phyloP scores from a whole-genome alignment of 106 monocot species.

The Gastrodia elata region DNA sequence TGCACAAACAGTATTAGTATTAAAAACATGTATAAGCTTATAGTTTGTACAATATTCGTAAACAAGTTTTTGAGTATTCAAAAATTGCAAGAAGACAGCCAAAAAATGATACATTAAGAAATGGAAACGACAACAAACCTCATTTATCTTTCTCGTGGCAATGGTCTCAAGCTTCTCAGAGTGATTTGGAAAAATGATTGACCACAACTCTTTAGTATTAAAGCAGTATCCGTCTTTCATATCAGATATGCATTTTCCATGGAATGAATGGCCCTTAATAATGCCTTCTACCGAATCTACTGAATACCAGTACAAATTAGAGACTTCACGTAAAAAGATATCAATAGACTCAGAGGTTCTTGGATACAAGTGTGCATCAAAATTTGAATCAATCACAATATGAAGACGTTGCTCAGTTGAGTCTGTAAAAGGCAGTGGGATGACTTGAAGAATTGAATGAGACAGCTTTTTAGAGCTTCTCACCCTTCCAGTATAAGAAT shows the following conservation, averaged over 20 bases:
- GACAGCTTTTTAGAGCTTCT: conserved; percentile 34
- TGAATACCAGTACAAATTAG: conserved; percentile 65
- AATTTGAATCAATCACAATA: conserved; percentile 71
- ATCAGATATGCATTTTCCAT: conserved; percentile 34
- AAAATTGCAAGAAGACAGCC: not conserved
- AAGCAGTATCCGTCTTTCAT: conserved; percentile 69
- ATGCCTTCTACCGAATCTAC: conserved; percentile 37
- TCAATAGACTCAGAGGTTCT: conserved; percentile 51
- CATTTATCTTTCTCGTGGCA: conserved; percentile 69
- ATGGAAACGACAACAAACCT: conserved; percentile 36
- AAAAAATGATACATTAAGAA: not conserved
- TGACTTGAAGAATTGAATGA: conserved; percentile 65
- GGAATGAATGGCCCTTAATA: conserved; percentile 66
- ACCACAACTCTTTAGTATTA: conserved; percentile 65
- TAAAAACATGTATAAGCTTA: not conserved
- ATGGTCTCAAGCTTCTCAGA: conserved; percentile 61
- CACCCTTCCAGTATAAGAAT: conserved; percentile 82
- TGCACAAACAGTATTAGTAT: not conserved
- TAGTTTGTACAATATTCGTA: not conserved
- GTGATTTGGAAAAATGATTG: conserved; percentile 78
- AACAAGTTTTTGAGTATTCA: not conserved
- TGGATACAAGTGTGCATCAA: conserved; percentile 77
- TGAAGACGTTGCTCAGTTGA: conserved; percentile 77
- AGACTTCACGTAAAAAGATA: conserved; percentile 40
- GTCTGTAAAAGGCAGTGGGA: conserved; percentile 70